Conservation (phyloP, 2,329 filamentous ascomycete species). For the Polychaeton citri region DNA sequence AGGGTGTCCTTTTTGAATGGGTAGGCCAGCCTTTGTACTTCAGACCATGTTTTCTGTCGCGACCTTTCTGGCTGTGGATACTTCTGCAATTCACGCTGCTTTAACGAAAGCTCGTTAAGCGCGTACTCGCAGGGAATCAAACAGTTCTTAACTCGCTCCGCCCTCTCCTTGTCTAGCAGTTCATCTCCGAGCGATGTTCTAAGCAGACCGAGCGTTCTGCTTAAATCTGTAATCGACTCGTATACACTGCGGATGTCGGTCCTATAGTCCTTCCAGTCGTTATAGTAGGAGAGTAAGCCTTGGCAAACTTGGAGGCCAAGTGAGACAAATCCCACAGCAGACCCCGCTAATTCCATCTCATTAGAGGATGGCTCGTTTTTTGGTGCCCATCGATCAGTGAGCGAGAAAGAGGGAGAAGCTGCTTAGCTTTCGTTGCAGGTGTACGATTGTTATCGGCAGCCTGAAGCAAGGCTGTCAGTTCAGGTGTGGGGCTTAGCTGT, state of each 20-base stretch:
- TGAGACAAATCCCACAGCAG: conserved; percentile 6
- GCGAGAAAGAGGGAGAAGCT: neutral
- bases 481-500: neutral
- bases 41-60: conserved; percentile 5
- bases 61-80: conserved; percentile 4
- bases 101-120: conserved; percentile 4
- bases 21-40: conserved; percentile 5
- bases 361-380: neutral
- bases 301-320: conserved; percentile 7
- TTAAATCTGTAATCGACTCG: conserved; percentile 4
- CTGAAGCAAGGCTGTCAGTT: neutral
- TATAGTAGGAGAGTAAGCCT: conserved; percentile 6
- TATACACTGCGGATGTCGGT: conserved; percentile 4
- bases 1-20: conserved; percentile 8
- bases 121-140: conserved; percentile 3
- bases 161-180: conserved; percentile 2
- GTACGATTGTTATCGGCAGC: neutral
- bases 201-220: conserved; percentile 4
- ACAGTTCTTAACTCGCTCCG: conserved; percentile 2
- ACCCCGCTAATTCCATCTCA: conserved; percentile 2
- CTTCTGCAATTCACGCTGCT: conserved; percentile 3
- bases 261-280: conserved; percentile 5
- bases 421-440: neutral
- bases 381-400: neutral
- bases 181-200: conserved; percentile 1